A percentile compares a stretch with the other conserved stretches of the same genome.
Evolutionary conservation across 2,329 filamentous ascomycete genomes (phyloP).

Genomic region (Aspergillus proliferans): DNA sequence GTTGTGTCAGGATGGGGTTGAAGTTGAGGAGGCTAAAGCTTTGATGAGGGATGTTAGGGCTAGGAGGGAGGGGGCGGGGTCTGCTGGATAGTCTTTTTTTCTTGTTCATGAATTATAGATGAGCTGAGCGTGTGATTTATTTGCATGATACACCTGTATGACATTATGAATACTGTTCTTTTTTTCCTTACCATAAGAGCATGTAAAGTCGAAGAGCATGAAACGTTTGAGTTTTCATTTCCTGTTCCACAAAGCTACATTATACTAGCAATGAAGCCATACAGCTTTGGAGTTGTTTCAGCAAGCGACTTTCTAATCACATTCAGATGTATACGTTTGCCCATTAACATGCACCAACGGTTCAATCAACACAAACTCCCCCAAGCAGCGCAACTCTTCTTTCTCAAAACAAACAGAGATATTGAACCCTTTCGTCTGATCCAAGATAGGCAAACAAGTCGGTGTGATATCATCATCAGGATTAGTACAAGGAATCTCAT

Average conservation of each 20-base stretch:
- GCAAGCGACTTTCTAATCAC: too few species aligned
- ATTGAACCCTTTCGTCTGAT: neutral
- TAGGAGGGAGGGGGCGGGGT: conserved; percentile 51
- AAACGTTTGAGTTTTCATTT: neutral
- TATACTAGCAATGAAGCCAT: neutral
- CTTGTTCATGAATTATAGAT: neutral
- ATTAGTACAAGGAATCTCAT: neutral
- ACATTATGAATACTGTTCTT: neutral
- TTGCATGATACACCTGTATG: neutral
- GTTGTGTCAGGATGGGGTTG: conserved; percentile 88
- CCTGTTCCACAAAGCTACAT: neutral
- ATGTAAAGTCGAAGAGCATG: neutral
- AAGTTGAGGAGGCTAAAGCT: conserved; percentile 95
- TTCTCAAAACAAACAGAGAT: conserved; percentile 24
- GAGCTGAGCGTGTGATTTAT: neutral
- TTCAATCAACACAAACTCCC: conserved; percentile 10
- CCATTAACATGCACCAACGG: conserved; percentile 7
- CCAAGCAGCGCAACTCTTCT: conserved; percentile 15
- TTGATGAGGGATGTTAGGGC: conserved; percentile 80
- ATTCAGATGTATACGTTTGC: neutral
- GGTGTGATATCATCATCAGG: neutral
- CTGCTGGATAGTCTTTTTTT: conserved; percentile 5
- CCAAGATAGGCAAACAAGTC: neutral
- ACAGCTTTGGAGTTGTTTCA: too few species aligned
- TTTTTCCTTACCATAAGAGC: neutral